Evolutionary conservation across 2,329 filamentous ascomycete species (phyloP), one percentile per base, ranked within the genome.

Genomic region (Colletotrichum lentis): DNA sequence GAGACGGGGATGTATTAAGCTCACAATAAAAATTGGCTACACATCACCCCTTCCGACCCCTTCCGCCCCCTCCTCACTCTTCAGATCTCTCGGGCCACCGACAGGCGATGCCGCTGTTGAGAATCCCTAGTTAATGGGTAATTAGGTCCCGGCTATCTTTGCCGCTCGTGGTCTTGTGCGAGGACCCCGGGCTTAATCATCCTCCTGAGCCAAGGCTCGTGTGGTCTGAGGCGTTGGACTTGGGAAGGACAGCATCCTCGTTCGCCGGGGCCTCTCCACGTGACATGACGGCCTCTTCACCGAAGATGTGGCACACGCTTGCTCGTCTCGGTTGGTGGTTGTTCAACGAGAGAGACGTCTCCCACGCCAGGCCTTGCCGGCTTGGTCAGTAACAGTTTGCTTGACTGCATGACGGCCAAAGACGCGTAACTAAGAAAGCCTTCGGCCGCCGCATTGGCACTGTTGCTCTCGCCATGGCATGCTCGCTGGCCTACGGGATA

Each of bases 101-200:
- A 66, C 3, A 20, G 22, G 31, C 20, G 35, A 24, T 22, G 16
- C 3, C 24, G 31, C 18, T 18, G 58, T 43, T 41, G 41, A 55
- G 44, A 18, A 16, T 24, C 20, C 41, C 3, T 56, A 16, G 20
- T n/a, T 22, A 24, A 41, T 52, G 47, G 20, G 27, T 47, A n/a
- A n/a, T n/a, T n/a, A 46, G 46, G 22, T 47, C 14, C 18, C 49
- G 64, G 64, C 50, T 66, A 62, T 37, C 7, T 62, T 3, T 66
- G 44, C 64, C 58, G 35, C 18, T 44, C 53, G 43, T 49, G 43
- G 31, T 43, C 39, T 27, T 54, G 41, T 31, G 31, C 24, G 18
- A 49, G 12, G 14, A 16, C 24, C 39, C 24, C 31, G 37, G 61
- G 56, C 24, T 65, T 47, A 56, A 18, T 37, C 58, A 50, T 50